phyloP scores from a whole-genome alignment of 2,329 filamentous ascomycete genomes.

The Colletotrichum musicola region DNA sequence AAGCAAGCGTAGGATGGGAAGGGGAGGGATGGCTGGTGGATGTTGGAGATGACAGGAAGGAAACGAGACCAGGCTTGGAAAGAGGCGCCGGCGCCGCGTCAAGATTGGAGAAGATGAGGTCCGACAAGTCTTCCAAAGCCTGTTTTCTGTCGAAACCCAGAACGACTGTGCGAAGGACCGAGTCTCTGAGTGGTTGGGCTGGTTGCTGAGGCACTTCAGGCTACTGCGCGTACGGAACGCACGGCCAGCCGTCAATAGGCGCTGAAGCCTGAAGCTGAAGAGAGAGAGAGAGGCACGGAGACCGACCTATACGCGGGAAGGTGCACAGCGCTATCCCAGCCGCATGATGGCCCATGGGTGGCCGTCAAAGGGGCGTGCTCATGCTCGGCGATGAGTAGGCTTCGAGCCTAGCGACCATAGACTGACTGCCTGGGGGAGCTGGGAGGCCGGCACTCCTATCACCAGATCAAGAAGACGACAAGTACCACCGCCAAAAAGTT shows the following conservation, averaged over 20 bases:
- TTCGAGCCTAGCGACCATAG: constrained; percentile 18
- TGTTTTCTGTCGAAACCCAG: constrained; percentile 31
- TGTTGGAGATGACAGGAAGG: constrained; percentile 34
- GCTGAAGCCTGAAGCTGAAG: neutral
- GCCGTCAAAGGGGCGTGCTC: neutral
- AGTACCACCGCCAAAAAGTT: neutral
- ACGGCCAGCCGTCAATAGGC: constrained; percentile 32
- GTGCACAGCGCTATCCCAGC: constrained; percentile 7
- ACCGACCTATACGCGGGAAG: neutral
- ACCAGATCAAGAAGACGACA: neutral
- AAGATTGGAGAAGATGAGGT: constrained; percentile 32
- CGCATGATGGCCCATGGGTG: neutral
- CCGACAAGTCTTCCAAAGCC: constrained; percentile 32
- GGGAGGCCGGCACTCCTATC: constrained; percentile 6
- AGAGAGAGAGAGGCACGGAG: neutral
- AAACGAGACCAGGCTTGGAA: constrained; percentile 28
- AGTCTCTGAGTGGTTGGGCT: constrained; percentile 21
- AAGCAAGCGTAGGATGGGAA: constrained; percentile 7
- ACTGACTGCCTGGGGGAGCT: constrained; percentile 17
- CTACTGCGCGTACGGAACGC: constrained; percentile 29
- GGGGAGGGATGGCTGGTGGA: constrained; percentile 13
- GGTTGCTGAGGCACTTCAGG: neutral
- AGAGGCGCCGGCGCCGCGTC: constrained; percentile 19
- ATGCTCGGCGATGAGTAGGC: constrained; percentile 2
- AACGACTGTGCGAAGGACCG: constrained; percentile 29